These are phyloP conservation scores for Alternaria hordeiaustralica DNA, from an alignment of 2,329 filamentous ascomycete genomes.

Conservation along the genomic window DNA sequence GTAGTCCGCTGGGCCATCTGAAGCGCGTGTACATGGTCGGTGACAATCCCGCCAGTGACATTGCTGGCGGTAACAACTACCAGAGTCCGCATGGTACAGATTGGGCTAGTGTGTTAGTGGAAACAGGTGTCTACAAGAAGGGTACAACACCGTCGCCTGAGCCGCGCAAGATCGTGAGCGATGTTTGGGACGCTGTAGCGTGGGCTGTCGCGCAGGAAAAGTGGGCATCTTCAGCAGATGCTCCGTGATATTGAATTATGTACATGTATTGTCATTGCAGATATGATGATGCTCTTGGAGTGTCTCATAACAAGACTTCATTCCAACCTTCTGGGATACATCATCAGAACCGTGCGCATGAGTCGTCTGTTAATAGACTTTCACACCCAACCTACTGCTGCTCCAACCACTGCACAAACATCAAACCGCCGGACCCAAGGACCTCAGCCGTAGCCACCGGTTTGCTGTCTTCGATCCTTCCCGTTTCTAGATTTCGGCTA, in stretches of 20 bases:
- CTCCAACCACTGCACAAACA: conserved; percentile 19
- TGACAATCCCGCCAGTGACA: conserved; percentile 78
- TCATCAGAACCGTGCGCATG: not conserved
- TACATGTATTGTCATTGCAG: not conserved
- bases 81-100: conserved; percentile 69
- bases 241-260: not conserved
- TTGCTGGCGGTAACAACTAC: conserved; percentile 83
- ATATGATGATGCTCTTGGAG: not conserved
- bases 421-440: conserved; percentile 32
- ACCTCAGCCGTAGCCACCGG: conserved; percentile 43
- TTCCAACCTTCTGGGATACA: not conserved
- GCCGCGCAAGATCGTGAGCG: conserved; percentile 71
- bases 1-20: conserved; percentile 55
- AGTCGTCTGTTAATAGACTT: not conserved
- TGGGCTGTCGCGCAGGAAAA: conserved; percentile 70
- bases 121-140: conserved; percentile 76
- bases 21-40: conserved; percentile 91
- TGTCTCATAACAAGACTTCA: not conserved
- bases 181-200: conserved; percentile 77
- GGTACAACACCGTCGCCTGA: conserved; percentile 63
- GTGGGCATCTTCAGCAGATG: conserved; percentile 43
- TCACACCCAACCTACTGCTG: not conserved
- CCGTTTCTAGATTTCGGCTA: conserved; percentile 64
- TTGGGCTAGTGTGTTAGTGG: conserved; percentile 79
- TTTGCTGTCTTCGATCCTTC: conserved; percentile 59